phyloP scores from a whole-genome alignment of 2,329 filamentous ascomycete genomes.

The Aureobasidium melanogenum region DNA sequence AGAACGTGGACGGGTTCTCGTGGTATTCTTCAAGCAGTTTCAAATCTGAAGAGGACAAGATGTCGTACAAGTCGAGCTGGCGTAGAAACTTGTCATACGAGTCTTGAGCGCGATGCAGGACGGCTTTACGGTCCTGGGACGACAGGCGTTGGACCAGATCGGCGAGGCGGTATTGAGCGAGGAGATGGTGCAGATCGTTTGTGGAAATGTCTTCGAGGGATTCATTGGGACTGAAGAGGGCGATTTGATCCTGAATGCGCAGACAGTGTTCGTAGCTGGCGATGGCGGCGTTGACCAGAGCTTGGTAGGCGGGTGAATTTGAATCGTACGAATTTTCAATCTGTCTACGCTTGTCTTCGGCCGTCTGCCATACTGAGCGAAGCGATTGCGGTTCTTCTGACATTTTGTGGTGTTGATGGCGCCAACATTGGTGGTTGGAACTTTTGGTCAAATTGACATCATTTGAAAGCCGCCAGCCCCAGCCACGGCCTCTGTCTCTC shows the following conservation, averaged over 20 bases:
- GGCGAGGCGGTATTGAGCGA: slow-evolving; percentile 68
- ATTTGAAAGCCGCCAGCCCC: not conserved
- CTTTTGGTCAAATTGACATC: not conserved
- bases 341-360: slow-evolving; percentile 45
- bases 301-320: slow-evolving; percentile 56
- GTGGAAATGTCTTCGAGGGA: slow-evolving; percentile 78
- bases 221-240: slow-evolving; percentile 88
- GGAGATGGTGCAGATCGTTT: slow-evolving; percentile 74
- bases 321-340: slow-evolving; percentile 58
- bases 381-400: slow-evolving; percentile 46
- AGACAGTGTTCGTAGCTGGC: slow-evolving; percentile 65
- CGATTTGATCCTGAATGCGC: slow-evolving; percentile 58
- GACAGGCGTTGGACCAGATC: slow-evolving; percentile 66
- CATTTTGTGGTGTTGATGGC: slow-evolving; percentile 16
- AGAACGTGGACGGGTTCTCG: slow-evolving; percentile 64
- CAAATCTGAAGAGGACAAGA: slow-evolving; percentile 57
- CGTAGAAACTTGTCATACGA: slow-evolving; percentile 73
- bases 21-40: slow-evolving; percentile 64
- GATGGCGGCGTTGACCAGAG: slow-evolving; percentile 59
- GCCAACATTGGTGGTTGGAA: not conserved
- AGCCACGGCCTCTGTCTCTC: not conserved
- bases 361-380: slow-evolving; percentile 44
- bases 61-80: slow-evolving; percentile 66
- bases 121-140: slow-evolving; percentile 51
- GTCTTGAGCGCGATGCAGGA: slow-evolving; percentile 55